Percentiles rank a stretch among this genome's conserved stretches.
phyloP scores from a whole-genome alignment of 768 basidiomycete genomes.

The Sarcodon sp. region DNA sequence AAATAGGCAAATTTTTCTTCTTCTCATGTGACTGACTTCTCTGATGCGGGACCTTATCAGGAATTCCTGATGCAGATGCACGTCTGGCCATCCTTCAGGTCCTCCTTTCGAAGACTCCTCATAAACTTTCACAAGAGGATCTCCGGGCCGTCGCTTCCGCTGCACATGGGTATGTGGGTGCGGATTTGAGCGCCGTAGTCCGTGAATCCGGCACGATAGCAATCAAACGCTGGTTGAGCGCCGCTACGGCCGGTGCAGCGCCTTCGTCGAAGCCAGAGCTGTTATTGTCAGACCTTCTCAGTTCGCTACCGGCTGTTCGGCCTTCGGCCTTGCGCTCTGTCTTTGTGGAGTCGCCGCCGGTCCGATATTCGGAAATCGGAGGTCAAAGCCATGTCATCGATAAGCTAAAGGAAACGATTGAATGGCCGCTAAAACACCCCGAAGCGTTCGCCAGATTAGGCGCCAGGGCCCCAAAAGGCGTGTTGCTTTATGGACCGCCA shows the following conservation, averaged over 20 bases:
- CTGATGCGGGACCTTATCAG: constrained; percentile 22
- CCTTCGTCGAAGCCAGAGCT: constrained; percentile 16
- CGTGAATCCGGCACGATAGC: constrained; percentile 87
- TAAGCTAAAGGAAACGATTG: constrained; percentile 81
- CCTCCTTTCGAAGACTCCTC: constrained; percentile 68
- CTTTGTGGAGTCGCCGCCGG: constrained; percentile 74
- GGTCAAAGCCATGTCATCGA: constrained; percentile 75
- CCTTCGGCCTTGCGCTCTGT: constrained; percentile 93
- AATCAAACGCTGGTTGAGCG: constrained; percentile 69
- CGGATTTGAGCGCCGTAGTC: constrained; percentile 85
- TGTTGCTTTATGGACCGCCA: constrained; percentile 89
- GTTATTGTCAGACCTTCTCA: constrained; percentile 52
- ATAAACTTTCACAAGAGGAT: constrained; percentile 46
- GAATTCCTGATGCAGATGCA: constrained; percentile 80
- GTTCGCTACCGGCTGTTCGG: constrained; percentile 66
- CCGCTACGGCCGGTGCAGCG: not conserved
- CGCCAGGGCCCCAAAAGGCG: constrained; percentile 77
- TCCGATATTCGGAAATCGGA: constrained; percentile 82
- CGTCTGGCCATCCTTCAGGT: constrained; percentile 82
- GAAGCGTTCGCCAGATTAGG: constrained; percentile 82
- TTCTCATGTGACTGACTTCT: not conserved
- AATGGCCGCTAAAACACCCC: constrained; percentile 88
- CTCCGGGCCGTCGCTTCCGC: constrained; percentile 56
- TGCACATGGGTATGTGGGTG: constrained; percentile 95
- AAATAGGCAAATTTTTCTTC: constrained; percentile 55